These are phyloP conservation scores for Schizopora paradoxa DNA, from an alignment of 1,284 basidiomycete genomes.

Conservation along the genomic window DNA sequence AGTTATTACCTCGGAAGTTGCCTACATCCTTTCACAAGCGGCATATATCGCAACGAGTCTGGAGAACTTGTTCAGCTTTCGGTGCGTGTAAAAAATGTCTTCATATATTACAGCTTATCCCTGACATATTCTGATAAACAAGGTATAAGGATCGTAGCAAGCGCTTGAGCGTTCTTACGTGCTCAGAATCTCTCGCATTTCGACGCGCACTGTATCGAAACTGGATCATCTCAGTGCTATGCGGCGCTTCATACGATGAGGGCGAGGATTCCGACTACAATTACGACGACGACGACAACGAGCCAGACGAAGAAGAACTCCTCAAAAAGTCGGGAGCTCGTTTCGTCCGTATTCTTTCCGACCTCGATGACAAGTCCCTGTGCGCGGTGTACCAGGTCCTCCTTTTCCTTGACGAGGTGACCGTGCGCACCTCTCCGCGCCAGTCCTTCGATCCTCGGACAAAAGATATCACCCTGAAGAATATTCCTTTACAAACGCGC, in stretches of 20 bases:
- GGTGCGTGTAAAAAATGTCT: conserved; percentile 8
- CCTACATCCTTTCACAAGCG: conserved; percentile 1
- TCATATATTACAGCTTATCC: background rate
- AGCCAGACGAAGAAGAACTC: too few relatives aligned
- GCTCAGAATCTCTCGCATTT: conserved; percentile 9
- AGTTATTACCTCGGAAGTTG: conserved; percentile 4
- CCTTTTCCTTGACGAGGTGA: conserved; percentile 8
- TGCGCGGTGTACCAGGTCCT: conserved; percentile 2
- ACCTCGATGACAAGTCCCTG: conserved; percentile 3
- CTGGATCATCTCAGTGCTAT: conserved; percentile 7
- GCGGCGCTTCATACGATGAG: too few relatives aligned
- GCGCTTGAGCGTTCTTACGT: background rate
- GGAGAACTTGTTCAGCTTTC: conserved; percentile 7
- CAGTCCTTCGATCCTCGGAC: too few relatives aligned
- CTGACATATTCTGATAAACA: too few relatives aligned
- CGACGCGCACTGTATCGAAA: conserved; percentile 10
- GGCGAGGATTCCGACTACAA: too few relatives aligned
- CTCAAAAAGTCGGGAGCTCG: background rate
- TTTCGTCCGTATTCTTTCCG: background rate
- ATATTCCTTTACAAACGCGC: too few relatives aligned
- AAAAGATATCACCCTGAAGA: too few relatives aligned
- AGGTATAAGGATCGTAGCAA: conserved; percentile 14
- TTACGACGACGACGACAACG: too few relatives aligned
- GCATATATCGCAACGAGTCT: conserved; percentile 5
- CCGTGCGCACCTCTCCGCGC: too few relatives aligned